Conservation (phyloP, 208 protist species). For the Herpetomonas samuelpessoai region DNA sequence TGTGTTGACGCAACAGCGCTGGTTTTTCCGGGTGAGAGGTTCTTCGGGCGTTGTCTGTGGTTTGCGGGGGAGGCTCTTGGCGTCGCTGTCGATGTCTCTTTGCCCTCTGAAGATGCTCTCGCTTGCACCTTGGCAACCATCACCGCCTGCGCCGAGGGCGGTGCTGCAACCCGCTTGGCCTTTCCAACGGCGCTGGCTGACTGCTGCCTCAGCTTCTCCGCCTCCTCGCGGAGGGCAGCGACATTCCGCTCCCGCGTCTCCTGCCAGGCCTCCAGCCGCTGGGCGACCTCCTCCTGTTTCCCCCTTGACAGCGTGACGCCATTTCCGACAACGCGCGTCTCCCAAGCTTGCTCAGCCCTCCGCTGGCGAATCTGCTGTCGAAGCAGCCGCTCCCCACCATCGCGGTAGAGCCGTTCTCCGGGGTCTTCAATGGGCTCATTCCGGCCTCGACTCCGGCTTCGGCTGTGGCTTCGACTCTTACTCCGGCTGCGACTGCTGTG, state of each 20-base stretch:
- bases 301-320: conserved; percentile 27
- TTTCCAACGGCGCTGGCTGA: not conserved
- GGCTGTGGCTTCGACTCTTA: not conserved
- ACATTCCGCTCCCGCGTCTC: conserved; percentile 26
- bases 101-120: too few species aligned
- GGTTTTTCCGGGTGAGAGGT: not conserved
- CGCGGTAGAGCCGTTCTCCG: conserved; percentile 70
- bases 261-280: conserved; percentile 58
- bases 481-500: conserved; percentile 3
- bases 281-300: conserved; percentile 27
- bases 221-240: conserved; percentile 23
- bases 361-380: conserved; percentile 72
- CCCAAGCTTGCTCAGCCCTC: conserved; percentile 23
- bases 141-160: not conserved
- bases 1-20: too few species aligned
- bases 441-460: not conserved
- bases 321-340: conserved; percentile 38
- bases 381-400: conserved; percentile 68
- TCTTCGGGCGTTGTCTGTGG: too few species aligned
- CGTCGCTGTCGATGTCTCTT: too few species aligned
- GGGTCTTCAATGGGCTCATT: conserved; percentile 53
- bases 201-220: conserved; percentile 13
- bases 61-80: too few species aligned
- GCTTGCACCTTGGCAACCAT: not conserved
- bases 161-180: not conserved